Evolutionary conservation across 306 rosid species (phyloP).

Genomic region (Fagus crenata): DNA sequence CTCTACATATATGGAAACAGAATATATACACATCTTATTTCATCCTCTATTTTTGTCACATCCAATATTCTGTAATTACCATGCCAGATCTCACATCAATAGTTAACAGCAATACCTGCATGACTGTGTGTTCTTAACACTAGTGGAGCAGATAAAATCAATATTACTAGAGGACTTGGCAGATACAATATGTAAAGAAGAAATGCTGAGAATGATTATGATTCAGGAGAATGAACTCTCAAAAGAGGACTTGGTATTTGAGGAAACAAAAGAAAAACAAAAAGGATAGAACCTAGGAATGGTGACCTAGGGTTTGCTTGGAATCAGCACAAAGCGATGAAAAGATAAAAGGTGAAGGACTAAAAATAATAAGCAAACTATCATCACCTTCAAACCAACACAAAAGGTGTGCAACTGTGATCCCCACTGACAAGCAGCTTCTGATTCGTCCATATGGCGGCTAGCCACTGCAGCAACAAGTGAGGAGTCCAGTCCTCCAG

Average conservation of each 20-base stretch:
- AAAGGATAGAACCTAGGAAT: too few species aligned
- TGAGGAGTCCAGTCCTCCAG: slow-evolving; percentile 96
- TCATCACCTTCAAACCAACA: slow-evolving; percentile 75
- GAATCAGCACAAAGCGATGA: background rate
- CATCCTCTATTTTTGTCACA: background rate
- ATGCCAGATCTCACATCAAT: background rate
- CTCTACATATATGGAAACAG: background rate
- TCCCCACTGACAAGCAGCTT: slow-evolving; percentile 88
- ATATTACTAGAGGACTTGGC: background rate
- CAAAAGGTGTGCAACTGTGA: slow-evolving; percentile 90
- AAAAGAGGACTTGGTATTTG: too few species aligned
- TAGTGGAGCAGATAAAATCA: background rate
- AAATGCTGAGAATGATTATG: too few species aligned
- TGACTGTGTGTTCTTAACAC: background rate
- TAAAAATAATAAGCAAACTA: slow-evolving; percentile 23
- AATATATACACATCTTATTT: background rate
- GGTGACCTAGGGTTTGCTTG: too few species aligned
- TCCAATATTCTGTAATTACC: background rate
- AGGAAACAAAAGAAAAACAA: too few species aligned
- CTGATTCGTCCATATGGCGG: slow-evolving; percentile 64
- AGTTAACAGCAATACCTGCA: background rate
- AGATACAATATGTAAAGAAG: too few species aligned
- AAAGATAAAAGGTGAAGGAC: background rate
- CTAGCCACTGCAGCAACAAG: slow-evolving; percentile 91
- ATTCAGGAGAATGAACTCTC: too few species aligned